Evolutionary conservation across 208 protist species (phyloP).

Genomic region (Acanthamoeba castellanii): DNA sequence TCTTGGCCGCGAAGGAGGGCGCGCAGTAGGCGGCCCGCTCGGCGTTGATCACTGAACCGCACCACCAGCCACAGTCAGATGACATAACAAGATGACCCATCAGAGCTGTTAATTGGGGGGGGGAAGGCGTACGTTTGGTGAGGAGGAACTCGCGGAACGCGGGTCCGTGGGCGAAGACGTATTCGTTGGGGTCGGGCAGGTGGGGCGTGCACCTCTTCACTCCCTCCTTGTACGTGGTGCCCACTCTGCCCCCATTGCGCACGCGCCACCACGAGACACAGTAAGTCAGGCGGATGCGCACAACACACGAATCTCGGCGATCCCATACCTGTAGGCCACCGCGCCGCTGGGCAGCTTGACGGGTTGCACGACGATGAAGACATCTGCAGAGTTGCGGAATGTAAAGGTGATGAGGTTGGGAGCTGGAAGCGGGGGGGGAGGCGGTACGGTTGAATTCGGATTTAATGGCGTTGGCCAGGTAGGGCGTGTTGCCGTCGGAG

Average conservation of each 20-base stretch:
- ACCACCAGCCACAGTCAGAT: no score
- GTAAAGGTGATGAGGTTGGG: not conserved
- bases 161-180: not conserved
- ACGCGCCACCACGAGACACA: no score
- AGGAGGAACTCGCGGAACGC: conserved; percentile 6
- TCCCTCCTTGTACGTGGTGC: conserved; percentile 14
- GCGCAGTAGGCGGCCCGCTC: conserved; percentile 44
- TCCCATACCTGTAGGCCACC: not conserved
- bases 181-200: conserved; percentile 22
- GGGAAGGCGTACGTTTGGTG: conserved; percentile 8
- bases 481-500: conserved; percentile 7
- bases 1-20: conserved; percentile 23
- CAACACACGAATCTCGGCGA: not conserved
- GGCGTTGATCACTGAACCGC: conserved; percentile 30
- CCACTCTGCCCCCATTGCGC: no score
- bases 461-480: conserved; percentile 4
- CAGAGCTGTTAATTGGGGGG: not conserved
- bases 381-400: not conserved
- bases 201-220: not conserved
- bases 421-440: no score
- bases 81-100: not conserved
- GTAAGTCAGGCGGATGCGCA: not conserved
- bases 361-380: conserved; percentile 1
- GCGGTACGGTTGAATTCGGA: conserved; percentile 53
- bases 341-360: not conserved